Conservation (phyloP, 495 filamentous ascomycete genomes). For the Penicillium paxilli region DNA sequence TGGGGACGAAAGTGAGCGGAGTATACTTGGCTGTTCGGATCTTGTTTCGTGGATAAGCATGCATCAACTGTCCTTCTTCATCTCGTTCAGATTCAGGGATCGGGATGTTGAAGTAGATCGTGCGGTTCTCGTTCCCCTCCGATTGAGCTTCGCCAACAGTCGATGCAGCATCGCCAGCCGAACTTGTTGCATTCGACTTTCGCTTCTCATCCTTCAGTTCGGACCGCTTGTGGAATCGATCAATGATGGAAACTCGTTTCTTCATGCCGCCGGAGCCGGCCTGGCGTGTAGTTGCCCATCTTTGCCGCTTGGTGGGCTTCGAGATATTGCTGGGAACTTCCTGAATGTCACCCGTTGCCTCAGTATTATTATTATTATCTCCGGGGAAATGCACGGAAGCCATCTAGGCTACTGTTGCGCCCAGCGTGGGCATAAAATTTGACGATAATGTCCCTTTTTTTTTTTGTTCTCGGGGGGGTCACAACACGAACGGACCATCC, state of each 20-base stretch:
- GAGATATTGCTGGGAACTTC: constrained; percentile 51
- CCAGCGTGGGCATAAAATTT: constrained; percentile 30
- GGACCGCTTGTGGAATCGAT: constrained; percentile 67
- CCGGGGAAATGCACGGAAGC: constrained; percentile 34
- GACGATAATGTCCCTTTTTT: constrained; percentile 20
- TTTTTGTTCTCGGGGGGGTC: no score
- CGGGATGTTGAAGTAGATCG: constrained; percentile 83
- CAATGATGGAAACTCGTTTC: constrained; percentile 84
- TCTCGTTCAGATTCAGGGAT: constrained; percentile 77
- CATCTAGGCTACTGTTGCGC: constrained; percentile 38
- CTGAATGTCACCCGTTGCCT: constrained; percentile 23
- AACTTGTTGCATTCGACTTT: constrained; percentile 47
- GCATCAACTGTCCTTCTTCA: constrained; percentile 72
- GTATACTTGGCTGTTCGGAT: constrained; percentile 98
- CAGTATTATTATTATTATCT: constrained; percentile 20
- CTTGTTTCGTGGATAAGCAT: constrained; percentile 85
- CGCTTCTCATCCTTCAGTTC: constrained; percentile 64
- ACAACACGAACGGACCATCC: constrained; percentile 29
- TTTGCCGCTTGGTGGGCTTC: constrained; percentile 66
- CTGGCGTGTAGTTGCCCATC: constrained; percentile 92
- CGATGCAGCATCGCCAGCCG: constrained; percentile 38
- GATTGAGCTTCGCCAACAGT: constrained; percentile 39
- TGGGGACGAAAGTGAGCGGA: constrained; percentile 92
- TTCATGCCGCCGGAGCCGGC: constrained; percentile 67
- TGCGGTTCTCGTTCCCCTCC: constrained; percentile 33